Base-by-base conservation (phyloP, 1,284 basidiomycete genomes). In the Serendipita sp. region DNA sequence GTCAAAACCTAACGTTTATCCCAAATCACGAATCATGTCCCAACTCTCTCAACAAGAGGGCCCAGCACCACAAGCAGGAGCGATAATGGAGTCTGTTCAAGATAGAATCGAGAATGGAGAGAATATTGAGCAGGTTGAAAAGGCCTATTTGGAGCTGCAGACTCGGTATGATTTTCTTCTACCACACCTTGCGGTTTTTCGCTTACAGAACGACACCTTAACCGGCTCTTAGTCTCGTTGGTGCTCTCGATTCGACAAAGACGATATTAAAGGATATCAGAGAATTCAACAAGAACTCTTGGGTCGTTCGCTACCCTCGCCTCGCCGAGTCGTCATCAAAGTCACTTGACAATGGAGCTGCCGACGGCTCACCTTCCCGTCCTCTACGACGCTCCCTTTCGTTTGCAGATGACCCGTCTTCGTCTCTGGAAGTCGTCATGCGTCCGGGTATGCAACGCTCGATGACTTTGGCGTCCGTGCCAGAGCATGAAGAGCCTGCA, bases 251-350 rank as follows among this genome's bases (percentile, higher is more conserved):
- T 68, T 77, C 82, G 0, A 85, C 91, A 35, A 82, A 82, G 69
- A 71, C 75, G 17, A 80, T 97, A 58, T 77, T 96, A 43, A 76
- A 74, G 62, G 86, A 88, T 68, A 75, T 97, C 35, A 83, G 83
- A 65, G 77, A 80, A 65, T 95, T 94, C 77, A 96, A 90, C 77
- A 86, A 85, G 73, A 79, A 85, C 58, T 80, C 88, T 67, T 95
- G 92, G 89, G 79, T 90, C 43, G 82, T 96, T 34, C 79, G 91
- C 64, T 97, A 97, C 72, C 93, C 93, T 58, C 81, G 82, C 69
- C 75, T 89, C 62, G 62, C 67, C 1, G 64, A 62, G 32, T 65
- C 66, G 3, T 53, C 72, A 6, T 70, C 73, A 30, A 62, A 66
- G 34, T 60, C 71, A 49, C 70, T 70, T 13, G 73, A 73, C 43